A percentile compares a stretch with the other conserved stretches of the same genome.
Evolutionary conservation across 352 stramenopile species (phyloP).

Genomic region (Phytophthora macrochlamydospora): DNA sequence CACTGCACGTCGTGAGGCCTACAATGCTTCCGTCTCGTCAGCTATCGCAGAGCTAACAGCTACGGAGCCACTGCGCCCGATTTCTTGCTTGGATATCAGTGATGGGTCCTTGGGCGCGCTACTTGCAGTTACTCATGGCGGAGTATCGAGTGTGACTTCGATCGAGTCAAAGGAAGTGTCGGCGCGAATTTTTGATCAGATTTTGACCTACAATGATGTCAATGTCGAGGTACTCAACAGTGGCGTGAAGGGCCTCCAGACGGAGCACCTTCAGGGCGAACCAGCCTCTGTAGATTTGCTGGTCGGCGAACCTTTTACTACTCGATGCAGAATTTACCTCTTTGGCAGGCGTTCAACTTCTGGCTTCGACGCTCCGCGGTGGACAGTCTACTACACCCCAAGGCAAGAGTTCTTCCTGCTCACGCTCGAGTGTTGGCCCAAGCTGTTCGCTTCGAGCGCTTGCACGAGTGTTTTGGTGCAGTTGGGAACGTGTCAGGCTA

Average conservation of each 20-base stretch:
- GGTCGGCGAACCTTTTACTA: slow-evolving; percentile 86
- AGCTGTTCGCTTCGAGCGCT: slow-evolving; percentile 69
- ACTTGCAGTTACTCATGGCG: slow-evolving; percentile 51
- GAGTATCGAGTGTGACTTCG: slow-evolving; percentile 59
- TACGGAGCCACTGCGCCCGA: slow-evolving; percentile 16
- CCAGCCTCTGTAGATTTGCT: slow-evolving; percentile 58
- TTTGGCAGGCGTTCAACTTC: slow-evolving; percentile 87
- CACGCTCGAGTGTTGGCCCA: slow-evolving; percentile 56
- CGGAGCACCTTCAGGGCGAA: slow-evolving; percentile 62
- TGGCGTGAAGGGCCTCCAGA: slow-evolving; percentile 67
- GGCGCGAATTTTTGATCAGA: slow-evolving; percentile 74
- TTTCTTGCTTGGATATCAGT: slow-evolving; percentile 76
- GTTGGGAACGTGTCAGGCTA: slow-evolving; percentile 74
- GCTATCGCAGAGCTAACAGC: slow-evolving; percentile 21
- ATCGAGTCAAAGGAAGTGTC: slow-evolving; percentile 87
- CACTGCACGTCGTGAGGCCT: slow-evolving; percentile 42
- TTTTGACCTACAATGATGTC: slow-evolving; percentile 55
- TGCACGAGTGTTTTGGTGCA: slow-evolving; percentile 81
- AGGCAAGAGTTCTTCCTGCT: slow-evolving; percentile 57
- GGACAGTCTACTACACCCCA: slow-evolving; percentile 34
- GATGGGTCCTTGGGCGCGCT: slow-evolving; percentile 75
- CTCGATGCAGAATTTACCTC: slow-evolving; percentile 84
- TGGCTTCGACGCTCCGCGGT: slow-evolving; percentile 75
- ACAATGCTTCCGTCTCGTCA: slow-evolving; percentile 38
- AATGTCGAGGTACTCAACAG: slow-evolving; percentile 68